Percentiles rank a stretch among this genome's conserved stretches.
These are phyloP conservation scores for Aspergillus pseudoterreus DNA, from an alignment of 2,329 filamentous ascomycete genomes.

Conservation along the genomic window DNA sequence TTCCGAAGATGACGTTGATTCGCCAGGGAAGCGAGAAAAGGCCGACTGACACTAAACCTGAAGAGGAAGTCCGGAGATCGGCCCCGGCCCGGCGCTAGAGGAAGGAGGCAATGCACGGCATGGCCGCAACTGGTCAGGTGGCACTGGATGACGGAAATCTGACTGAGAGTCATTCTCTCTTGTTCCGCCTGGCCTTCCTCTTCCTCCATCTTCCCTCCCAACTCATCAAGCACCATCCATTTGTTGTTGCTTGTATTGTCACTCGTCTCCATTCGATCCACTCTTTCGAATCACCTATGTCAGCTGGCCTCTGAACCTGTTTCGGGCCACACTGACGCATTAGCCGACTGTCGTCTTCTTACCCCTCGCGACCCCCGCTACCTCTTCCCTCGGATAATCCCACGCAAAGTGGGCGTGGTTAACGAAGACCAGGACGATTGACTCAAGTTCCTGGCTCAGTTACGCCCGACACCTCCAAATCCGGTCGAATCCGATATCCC, in stretches of 20 bases:
- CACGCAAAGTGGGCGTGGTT: slow-evolving; percentile 17
- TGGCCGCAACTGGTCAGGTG: slow-evolving; percentile 15
- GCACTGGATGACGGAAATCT: slow-evolving; percentile 21
- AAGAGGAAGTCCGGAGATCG: neutral
- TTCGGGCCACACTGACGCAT: slow-evolving; percentile 2
- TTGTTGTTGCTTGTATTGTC: neutral
- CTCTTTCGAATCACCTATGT: neutral
- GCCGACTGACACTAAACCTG: neutral
- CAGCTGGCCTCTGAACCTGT: neutral
- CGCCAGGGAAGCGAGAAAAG: neutral
- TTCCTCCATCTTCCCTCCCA: slow-evolving; percentile 1
- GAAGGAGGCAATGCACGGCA: slow-evolving; percentile 3
- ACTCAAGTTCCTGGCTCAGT: slow-evolving; percentile 1
- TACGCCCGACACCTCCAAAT: neutral
- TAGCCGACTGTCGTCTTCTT: slow-evolving; percentile 1
- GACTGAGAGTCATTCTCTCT: slow-evolving; percentile 9
- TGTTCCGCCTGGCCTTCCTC: slow-evolving; percentile 8
- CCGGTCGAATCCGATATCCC: neutral
- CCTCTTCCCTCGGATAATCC: slow-evolving; percentile 12
- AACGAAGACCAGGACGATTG: slow-evolving; percentile 7
- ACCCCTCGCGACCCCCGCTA: slow-evolving; percentile 15
- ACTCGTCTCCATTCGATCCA: neutral
- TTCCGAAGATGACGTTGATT: neutral
- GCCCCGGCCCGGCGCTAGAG: slow-evolving; percentile 4
- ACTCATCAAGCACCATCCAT: slow-evolving; percentile 6